Evolutionary conservation across 2,329 filamentous ascomycete genomes (phyloP), one percentile per base, ranked within the genome.

Genomic region (Podosphaera xanthii): DNA sequence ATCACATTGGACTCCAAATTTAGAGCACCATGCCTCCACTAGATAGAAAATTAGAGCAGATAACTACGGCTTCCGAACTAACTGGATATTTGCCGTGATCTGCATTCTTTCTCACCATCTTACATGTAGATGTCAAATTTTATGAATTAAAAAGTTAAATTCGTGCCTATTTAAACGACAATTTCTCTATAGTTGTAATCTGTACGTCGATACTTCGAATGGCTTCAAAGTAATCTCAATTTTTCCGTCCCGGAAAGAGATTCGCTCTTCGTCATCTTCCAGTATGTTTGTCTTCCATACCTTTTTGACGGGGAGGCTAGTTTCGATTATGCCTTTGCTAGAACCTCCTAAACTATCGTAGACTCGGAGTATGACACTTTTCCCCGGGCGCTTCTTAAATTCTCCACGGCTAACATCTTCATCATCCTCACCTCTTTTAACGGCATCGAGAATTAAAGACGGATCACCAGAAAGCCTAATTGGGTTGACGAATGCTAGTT

Each of bases 341-440:
- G 81, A 84, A 0, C 92, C 92, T 53, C 92, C 92, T 49, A 97
- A 73, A 61, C 84, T 84, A 69, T 98, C 92, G 68, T 94, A 98
- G 30, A 96, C 76, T 1, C 92, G 78, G 60, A 96, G 64, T 61
- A 98, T 83, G 54, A 97, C 77, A 69, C 86, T 94, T 70, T 80
- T 79, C 0, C 87, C 89, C 65, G 80, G 78, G 60, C 86, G 80
- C 63, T 75, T 75, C 2, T 79, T 77, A 38, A 91, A 72, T 42
- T 79, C 78, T 31, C 79, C 78, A 14, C 76, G 71, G 52, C 77
- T 80, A 50, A 89, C 78, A 64, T 89, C 86, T 66, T 84, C 82
- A 64, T 91, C 86, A 65, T 91, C 86, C 68, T 91, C 86, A n/a
- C 87, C 92, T 60, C 92, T 84, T 77, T 98, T 98, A 70, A 98